phyloP scores from a whole-genome alignment of 2,329 filamentous ascomycete genomes.

The Aspergillus brunneoviolaceus region DNA sequence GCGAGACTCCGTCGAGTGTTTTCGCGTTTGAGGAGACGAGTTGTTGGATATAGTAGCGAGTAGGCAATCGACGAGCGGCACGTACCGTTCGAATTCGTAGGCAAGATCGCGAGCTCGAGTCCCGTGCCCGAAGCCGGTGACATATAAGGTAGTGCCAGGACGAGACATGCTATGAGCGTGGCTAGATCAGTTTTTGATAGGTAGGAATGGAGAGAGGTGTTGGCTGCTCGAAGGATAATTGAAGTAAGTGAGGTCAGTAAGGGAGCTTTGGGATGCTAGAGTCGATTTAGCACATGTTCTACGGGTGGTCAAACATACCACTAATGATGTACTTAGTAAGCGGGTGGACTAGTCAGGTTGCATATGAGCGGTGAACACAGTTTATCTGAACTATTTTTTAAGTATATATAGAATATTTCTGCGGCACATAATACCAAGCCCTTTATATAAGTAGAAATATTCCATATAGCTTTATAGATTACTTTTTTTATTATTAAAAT shows the following conservation, averaged over 20 bases:
- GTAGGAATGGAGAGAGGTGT: not conserved
- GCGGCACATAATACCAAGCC: no score
- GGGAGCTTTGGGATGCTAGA: not conserved
- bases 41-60: conserved; percentile 44
- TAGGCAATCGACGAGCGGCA: conserved; percentile 55
- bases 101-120: conserved; percentile 98
- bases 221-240: not conserved
- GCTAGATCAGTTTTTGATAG: not conserved
- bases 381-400: no score
- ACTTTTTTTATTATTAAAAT: no score
- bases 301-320: not conserved
- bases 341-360: no score
- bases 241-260: not conserved
- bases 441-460: no score
- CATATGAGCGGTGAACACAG: no score
- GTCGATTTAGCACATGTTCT: not conserved
- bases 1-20: conserved; percentile 35
- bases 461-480: no score
- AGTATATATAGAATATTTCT: no score
- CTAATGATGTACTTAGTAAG: not conserved
- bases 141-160: conserved; percentile 90
- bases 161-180: conserved; percentile 69
- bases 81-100: conserved; percentile 99
- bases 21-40: conserved; percentile 33
- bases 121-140: conserved; percentile 98